phyloP scores from a whole-genome alignment of 371 early-diverging fungal species.

The Cokeromyces recurvatus region DNA sequence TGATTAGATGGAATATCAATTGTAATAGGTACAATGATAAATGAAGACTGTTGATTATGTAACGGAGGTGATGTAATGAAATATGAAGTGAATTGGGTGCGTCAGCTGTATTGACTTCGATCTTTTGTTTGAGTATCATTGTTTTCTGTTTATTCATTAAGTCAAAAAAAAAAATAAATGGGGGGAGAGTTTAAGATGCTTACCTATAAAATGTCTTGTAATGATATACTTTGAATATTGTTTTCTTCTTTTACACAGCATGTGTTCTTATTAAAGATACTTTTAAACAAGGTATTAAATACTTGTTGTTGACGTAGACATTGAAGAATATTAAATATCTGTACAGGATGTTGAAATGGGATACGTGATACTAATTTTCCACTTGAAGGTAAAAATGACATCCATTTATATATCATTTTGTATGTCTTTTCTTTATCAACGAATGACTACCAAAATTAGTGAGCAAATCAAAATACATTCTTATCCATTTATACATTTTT shows the following conservation, averaged over 20 bases:
- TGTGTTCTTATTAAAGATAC: slow-evolving; percentile 38
- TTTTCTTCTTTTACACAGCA: background rate
- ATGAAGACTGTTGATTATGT: too few relatives aligned
- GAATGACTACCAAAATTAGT: too few relatives aligned
- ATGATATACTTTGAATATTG: slow-evolving; percentile 13
- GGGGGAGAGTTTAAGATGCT: too few relatives aligned
- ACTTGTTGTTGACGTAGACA: slow-evolving; percentile 51
- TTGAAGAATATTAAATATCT: slow-evolving; percentile 45
- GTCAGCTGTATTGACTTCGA: slow-evolving; percentile 28
- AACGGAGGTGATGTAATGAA: too few relatives aligned
- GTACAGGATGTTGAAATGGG: slow-evolving; percentile 53
- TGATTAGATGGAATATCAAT: slow-evolving; percentile 32
- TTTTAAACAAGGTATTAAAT: slow-evolving; percentile 51
- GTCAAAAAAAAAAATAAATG: background rate
- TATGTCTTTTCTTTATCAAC: too few relatives aligned
- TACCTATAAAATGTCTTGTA: slow-evolving; percentile 31
- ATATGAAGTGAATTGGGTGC: slow-evolving; percentile 33
- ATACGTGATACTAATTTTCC: slow-evolving; percentile 44
- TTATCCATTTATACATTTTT: too few relatives aligned
- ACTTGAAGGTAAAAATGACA: slow-evolving; percentile 13
- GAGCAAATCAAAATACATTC: too few relatives aligned
- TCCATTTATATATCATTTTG: slow-evolving; percentile 34
- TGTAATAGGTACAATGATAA: slow-evolving; percentile 26
- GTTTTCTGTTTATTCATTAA: slow-evolving; percentile 9
- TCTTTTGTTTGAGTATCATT: too few relatives aligned